Evolutionary conservation across 2,329 filamentous ascomycete species (phyloP).

Genomic region (Ramularia endophylla): DNA sequence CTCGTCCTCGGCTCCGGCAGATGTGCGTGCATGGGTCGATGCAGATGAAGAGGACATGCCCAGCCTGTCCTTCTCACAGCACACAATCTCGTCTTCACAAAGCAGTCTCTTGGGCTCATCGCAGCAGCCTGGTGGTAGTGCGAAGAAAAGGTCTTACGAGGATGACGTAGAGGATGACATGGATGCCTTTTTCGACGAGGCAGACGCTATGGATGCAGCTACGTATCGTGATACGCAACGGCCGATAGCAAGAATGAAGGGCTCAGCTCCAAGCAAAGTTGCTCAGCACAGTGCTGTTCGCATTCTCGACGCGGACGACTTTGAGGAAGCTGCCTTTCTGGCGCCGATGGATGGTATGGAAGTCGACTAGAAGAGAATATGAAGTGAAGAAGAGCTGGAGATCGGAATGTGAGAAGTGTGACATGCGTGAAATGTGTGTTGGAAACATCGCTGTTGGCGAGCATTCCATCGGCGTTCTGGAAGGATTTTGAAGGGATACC

Average conservation of each 20-base stretch:
- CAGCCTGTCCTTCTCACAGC: slow-evolving; percentile 30
- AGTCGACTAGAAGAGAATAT: not conserved
- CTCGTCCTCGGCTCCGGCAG: slow-evolving; percentile 22
- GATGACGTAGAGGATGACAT: slow-evolving; percentile 33
- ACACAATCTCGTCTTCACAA: slow-evolving; percentile 35
- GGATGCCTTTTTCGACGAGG: slow-evolving; percentile 29
- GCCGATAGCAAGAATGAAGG: slow-evolving; percentile 25
- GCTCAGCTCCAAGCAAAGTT: slow-evolving; percentile 22
- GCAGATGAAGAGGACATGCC: slow-evolving; percentile 11
- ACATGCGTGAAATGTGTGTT: too few relatives aligned
- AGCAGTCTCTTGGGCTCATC: slow-evolving; percentile 29
- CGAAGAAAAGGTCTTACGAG: slow-evolving; percentile 30
- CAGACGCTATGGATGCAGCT: slow-evolving; percentile 12
- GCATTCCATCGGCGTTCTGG: too few relatives aligned
- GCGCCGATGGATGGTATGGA: slow-evolving; percentile 22
- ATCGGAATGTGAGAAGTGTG: too few relatives aligned
- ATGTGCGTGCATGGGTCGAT: slow-evolving; percentile 8
- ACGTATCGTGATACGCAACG: slow-evolving; percentile 1
- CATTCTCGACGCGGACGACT: slow-evolving; percentile 48
- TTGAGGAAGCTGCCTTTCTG: slow-evolving; percentile 62
- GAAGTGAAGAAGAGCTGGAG: too few relatives aligned
- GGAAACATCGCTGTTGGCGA: too few relatives aligned
- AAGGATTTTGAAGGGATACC: too few relatives aligned
- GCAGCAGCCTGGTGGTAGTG: slow-evolving; percentile 1
- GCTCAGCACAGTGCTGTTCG: slow-evolving; percentile 32